These are phyloP conservation scores for Apiotrichum laibachii DNA, from an alignment of 1,284 basidiomycete species.

Conservation along the genomic window DNA sequence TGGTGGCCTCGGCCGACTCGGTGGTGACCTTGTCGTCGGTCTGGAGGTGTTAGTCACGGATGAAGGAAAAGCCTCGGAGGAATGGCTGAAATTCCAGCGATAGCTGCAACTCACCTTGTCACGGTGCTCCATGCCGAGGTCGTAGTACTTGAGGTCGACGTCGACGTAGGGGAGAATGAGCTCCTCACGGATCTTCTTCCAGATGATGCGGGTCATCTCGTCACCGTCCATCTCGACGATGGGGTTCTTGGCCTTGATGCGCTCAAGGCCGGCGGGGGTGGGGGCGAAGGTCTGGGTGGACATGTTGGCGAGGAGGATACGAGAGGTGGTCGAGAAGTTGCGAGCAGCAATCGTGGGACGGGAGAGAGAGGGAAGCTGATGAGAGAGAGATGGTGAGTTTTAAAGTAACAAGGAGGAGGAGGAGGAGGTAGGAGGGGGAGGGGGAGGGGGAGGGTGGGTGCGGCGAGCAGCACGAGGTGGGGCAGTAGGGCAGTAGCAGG, in stretches of 20 bases:
- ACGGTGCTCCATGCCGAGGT: conserved; percentile 88
- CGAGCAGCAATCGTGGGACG: conserved; percentile 9
- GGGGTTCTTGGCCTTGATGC: conserved; percentile 79
- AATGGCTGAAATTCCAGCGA: conserved; percentile 2
- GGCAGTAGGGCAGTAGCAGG: neutral
- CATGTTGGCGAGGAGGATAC: conserved; percentile 16
- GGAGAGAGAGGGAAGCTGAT: conserved; percentile 10
- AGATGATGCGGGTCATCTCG: conserved; percentile 97
- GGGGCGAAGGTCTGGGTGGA: conserved; percentile 22
- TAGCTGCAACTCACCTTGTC: conserved; percentile 63
- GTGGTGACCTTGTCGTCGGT: conserved; percentile 92
- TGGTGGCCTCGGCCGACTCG: conserved; percentile 88
- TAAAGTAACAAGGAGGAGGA: neutral
- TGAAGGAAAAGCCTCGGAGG: conserved; percentile 14
- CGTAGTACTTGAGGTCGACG: conserved; percentile 97
- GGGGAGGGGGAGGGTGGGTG: neutral
- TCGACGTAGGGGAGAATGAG: conserved; percentile 92
- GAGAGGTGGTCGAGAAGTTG: conserved; percentile 10
- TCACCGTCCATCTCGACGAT: conserved; percentile 96
- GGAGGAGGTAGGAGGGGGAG: neutral
- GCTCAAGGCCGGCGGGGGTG: conserved; percentile 35
- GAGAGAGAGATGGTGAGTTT: neutral
- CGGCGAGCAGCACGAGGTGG: neutral
- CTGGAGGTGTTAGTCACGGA: conserved; percentile 49
- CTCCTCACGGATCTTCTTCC: conserved; percentile 98